Evolutionary conservation across 805 yeast genomes (phyloP).

Genomic region (Ogataea ramenticola): DNA sequence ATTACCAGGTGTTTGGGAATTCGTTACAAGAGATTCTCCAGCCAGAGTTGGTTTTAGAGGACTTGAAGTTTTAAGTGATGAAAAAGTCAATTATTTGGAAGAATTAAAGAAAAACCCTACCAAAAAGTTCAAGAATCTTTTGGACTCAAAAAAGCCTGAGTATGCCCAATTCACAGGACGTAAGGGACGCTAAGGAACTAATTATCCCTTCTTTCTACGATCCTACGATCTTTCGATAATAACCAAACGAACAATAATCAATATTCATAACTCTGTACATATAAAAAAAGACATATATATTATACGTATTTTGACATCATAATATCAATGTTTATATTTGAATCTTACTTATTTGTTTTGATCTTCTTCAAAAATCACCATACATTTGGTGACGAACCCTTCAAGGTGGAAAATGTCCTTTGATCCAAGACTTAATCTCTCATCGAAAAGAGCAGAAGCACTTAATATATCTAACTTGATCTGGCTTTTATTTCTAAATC

Average conservation of each 20-base stretch:
- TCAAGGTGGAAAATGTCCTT: slow-evolving; percentile 92
- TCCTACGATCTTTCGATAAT: too few species aligned
- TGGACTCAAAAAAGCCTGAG: slow-evolving; percentile 43
- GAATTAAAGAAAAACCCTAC: slow-evolving; percentile 54
- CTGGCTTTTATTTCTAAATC: slow-evolving; percentile 11
- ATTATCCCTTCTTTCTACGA: too few species aligned
- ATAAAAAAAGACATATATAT: not conserved
- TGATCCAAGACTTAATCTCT: slow-evolving; percentile 75
- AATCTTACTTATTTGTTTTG: not conserved
- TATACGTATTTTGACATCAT: not conserved
- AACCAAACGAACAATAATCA: too few species aligned
- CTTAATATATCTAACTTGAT: slow-evolving; percentile 44
- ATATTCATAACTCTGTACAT: not conserved
- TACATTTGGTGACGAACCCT: slow-evolving; percentile 83
- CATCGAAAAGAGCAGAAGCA: slow-evolving; percentile 67
- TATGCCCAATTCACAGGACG: slow-evolving; percentile 35
- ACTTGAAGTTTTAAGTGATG: slow-evolving; percentile 35
- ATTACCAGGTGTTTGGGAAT: slow-evolving; percentile 88
- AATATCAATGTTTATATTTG: too few species aligned
- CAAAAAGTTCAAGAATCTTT: slow-evolving; percentile 49
- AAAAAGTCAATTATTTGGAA: slow-evolving; percentile 45
- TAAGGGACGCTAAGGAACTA: not conserved
- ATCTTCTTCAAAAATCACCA: slow-evolving; percentile 61
- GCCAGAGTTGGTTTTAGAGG: slow-evolving; percentile 67
- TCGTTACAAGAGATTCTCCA: slow-evolving; percentile 54